A percentile compares a stretch with the other conserved stretches of the same genome.
These are phyloP conservation scores for Gastrolobium villosum DNA, from an alignment of 306 rosid species.

Conservation along the genomic window DNA sequence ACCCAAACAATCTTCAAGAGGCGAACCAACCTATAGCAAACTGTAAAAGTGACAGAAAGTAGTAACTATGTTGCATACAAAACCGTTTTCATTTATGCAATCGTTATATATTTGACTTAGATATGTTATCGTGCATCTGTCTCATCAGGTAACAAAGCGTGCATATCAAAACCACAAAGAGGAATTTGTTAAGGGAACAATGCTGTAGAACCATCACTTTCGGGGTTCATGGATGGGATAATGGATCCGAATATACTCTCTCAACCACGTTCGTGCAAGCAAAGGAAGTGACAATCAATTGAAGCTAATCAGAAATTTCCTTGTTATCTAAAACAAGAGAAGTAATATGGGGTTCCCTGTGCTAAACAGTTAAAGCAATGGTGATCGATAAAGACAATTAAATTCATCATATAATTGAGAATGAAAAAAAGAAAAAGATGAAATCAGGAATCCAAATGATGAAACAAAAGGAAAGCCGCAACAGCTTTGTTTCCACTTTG, in stretches of 20 bases:
- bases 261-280: slow-evolving; percentile 3
- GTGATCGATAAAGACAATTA: background rate
- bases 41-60: background rate
- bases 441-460: slow-evolving; percentile 47
- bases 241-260: slow-evolving; percentile 41
- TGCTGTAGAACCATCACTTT: background rate
- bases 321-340: slow-evolving; percentile 35
- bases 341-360: background rate
- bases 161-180: background rate
- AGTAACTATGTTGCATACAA: background rate
- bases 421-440: background rate
- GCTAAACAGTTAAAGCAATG: background rate
- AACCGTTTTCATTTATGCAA: background rate
- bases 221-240: slow-evolving; percentile 7
- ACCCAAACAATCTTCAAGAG: background rate
- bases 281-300: background rate
- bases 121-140: slow-evolving; percentile 10
- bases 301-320: slow-evolving; percentile 16
- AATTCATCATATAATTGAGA: slow-evolving; percentile 33
- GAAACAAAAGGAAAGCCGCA: slow-evolving; percentile 50
- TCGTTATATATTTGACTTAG: background rate
- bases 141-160: background rate
- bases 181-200: background rate
- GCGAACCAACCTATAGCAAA: background rate
- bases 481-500: slow-evolving; percentile 65